These are phyloP conservation scores for Populus alba DNA, from an alignment of 345 rosid genomes.

Conservation along the genomic window DNA sequence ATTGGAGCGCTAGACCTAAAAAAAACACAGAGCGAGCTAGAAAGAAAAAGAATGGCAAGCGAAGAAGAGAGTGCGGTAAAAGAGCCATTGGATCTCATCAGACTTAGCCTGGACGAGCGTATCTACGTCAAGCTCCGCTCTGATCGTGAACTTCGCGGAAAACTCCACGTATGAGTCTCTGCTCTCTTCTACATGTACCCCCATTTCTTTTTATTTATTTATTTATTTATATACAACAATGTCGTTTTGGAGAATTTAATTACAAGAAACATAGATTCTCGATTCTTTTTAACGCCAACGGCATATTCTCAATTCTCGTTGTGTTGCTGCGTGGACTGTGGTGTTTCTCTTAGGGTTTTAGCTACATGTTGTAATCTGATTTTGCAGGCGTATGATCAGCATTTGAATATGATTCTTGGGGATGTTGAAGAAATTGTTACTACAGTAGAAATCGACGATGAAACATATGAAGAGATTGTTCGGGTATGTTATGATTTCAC, in stretches of 20 bases:
- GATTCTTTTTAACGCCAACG: neutral
- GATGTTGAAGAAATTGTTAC: constrained; percentile 97
- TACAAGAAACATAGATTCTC: neutral
- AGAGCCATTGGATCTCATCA: constrained; percentile 97
- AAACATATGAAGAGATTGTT: constrained; percentile 97
- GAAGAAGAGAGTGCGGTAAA: constrained; percentile 97
- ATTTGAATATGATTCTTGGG: constrained; percentile 97
- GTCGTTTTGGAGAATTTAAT: neutral
- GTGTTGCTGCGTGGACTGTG: no score
- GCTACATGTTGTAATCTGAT: neutral
- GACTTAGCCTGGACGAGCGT: constrained; percentile 97
- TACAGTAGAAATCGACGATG: constrained; percentile 96
- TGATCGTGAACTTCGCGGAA: constrained; percentile 99
- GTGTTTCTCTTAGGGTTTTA: no score
- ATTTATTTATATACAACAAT: neutral
- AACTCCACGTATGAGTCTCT: constrained; percentile 65
- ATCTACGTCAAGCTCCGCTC: constrained; percentile 99
- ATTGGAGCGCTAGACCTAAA: neutral
- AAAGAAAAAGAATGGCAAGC: constrained; percentile 53
- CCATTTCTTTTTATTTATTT: neutral
- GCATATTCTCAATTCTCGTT: no score
- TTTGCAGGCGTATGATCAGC: constrained; percentile 97
- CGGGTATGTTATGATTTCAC: constrained; percentile 51
- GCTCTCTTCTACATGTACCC: neutral
- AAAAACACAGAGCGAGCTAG: neutral